Evolutionary conservation across 2,329 filamentous ascomycete genomes (phyloP), one percentile per base, ranked within the genome.

Genomic region (Pseudogymnoascus sp.): DNA sequence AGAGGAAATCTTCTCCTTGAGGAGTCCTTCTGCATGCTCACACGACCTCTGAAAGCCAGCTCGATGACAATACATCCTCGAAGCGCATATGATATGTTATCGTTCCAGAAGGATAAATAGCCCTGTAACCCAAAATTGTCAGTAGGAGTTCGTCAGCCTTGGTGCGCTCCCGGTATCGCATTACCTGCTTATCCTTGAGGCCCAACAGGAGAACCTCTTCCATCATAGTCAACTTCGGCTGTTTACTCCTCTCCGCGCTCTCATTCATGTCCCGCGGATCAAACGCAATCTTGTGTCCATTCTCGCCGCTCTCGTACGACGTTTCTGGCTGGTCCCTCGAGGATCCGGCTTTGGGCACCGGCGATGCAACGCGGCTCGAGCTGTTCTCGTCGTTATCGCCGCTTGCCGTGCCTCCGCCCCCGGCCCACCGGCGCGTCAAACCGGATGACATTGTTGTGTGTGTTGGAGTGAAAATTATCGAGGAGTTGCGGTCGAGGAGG

Each of bases 61-160:
- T 99, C 95, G 77, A 97, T 91, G 69, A 99, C 95, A 75, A 99
- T 99, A 79, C 95, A 99, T 74, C 95, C 95, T 75, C 95, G 88
- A 66, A 99, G 83, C 68, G 95, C 95, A 76, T 99, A 99, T 65
- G 93, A 97, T 73, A 99, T 99, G 79, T 99, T 99, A 79, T 99
- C 95, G 79, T 99, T 99, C 95, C 95, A 99, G 79, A 99, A 99
- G 31, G 93, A 97, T 67, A 99, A 87, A 75, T 99, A 97, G 68
- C 95, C 95, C 92, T 96, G 74, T 59, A 62, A 63, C 35, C 40
- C 31, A 37, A 45, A 41, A 40, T 23, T 59, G 7, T 62, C 38
- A 58, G 28, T 58, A 23, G 60, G 52, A 25, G 23, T 58, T 23
- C 25, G 37, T 18, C 25, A 61, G 41, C 28, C 58, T 18, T 25